A percentile compares a stretch with the other conserved stretches of the same genome.
phyloP scores from a whole-genome alignment of 148 eudicot genomes.

The Rhododendron ovatum region DNA sequence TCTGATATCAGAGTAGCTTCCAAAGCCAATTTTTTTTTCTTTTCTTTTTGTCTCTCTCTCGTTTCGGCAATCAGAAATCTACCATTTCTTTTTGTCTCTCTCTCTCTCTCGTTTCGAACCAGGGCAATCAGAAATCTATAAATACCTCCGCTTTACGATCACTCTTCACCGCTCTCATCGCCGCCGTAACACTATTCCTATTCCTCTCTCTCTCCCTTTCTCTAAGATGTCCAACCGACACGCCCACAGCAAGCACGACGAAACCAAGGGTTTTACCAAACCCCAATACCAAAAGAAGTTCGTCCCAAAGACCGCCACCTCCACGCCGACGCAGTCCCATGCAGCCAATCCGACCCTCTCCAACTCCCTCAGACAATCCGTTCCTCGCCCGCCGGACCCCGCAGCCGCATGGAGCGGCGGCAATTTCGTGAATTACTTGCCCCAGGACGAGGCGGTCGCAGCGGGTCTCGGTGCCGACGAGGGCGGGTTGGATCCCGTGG shows the following conservation, averaged over 20 bases:
- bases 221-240: conserved; percentile 1
- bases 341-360: conserved; percentile 37
- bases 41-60: not conserved
- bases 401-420: conserved; percentile 12
- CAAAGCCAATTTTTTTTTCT: not conserved
- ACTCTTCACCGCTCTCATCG: not conserved
- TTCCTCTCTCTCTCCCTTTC: not conserved
- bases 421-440: conserved; percentile 70
- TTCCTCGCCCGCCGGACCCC: conserved; percentile 13
- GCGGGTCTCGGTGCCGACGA: conserved; percentile 64
- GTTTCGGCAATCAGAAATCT: not conserved
- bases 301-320: conserved; percentile 22
- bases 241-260: conserved; percentile 14
- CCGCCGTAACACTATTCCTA: not conserved
- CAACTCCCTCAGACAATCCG: conserved; percentile 37
- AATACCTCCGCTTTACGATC: not conserved
- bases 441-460: conserved; percentile 96
- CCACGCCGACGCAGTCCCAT: conserved; percentile 3
- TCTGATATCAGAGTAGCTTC: not conserved
- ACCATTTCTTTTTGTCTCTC: not conserved
- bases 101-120: not conserved
- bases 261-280: conserved; percentile 22
- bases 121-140: not conserved
- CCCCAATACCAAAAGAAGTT: conserved; percentile 41
- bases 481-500: conserved; percentile 80